Conservation (phyloP, 2,329 filamentous ascomycete genomes). For the Colletotrichum sansevieriae region DNA sequence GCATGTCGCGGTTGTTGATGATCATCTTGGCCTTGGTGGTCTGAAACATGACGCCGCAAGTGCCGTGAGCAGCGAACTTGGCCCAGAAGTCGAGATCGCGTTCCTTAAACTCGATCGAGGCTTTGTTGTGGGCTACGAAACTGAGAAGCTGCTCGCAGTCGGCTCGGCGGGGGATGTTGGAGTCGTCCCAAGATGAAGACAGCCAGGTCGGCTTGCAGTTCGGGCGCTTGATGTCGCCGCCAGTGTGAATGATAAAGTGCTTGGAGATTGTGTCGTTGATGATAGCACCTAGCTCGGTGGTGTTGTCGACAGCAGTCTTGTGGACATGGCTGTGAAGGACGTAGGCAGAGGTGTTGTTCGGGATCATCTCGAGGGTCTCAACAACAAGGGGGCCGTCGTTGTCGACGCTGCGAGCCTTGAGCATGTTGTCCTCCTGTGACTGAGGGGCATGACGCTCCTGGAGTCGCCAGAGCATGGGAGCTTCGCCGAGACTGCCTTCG, state of each 20-base stretch:
- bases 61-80: slow-evolving; percentile 27
- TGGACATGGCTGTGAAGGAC: slow-evolving; percentile 1
- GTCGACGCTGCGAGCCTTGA: neutral
- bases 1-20: slow-evolving; percentile 30
- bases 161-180: slow-evolving; percentile 3
- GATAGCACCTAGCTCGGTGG: neutral
- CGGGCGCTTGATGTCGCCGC: slow-evolving; percentile 4
- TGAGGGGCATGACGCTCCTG: slow-evolving; percentile 7
- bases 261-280: slow-evolving; percentile 14
- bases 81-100: slow-evolving; percentile 23
- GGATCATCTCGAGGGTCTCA: slow-evolving; percentile 13
- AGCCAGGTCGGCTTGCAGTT: slow-evolving; percentile 30
- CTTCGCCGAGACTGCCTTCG: neutral
- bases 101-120: slow-evolving; percentile 29
- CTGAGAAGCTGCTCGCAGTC: slow-evolving; percentile 20
- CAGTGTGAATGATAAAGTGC: slow-evolving; percentile 16
- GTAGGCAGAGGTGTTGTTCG: slow-evolving; percentile 31
- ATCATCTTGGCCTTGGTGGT: slow-evolving; percentile 9
- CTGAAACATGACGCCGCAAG: slow-evolving; percentile 31
- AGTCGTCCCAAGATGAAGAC: slow-evolving; percentile 21
- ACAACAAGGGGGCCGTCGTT: slow-evolving; percentile 17
- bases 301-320: neutral
- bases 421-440: neutral
- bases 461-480: slow-evolving; percentile 23
- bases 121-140: slow-evolving; percentile 25